Evolutionary conservation across 352 stramenopile genomes (phyloP).

Genomic region (Phytophthora kernoviae): DNA sequence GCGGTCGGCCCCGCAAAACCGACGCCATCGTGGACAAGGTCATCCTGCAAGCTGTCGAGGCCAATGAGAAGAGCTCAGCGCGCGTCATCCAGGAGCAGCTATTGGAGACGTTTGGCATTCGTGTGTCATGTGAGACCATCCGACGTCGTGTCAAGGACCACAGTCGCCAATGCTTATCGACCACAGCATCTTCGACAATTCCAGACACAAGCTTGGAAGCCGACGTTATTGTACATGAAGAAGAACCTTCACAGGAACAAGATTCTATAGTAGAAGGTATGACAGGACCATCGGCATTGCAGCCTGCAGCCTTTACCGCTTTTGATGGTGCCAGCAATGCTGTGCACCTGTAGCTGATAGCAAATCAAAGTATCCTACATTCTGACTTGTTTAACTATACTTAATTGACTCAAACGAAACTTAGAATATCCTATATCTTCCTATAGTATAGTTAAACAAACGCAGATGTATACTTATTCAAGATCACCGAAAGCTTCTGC

Average conservation of each 20-base stretch:
- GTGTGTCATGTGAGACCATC: slow-evolving; percentile 74
- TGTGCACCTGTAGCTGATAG: too few species aligned
- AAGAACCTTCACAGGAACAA: not conserved
- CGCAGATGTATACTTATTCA: too few species aligned
- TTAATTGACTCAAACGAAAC: too few species aligned
- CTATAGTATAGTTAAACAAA: too few species aligned
- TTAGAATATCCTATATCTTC: too few species aligned
- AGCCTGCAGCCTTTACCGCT: slow-evolving; percentile 7
- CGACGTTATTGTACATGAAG: not conserved
- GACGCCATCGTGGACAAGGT: slow-evolving; percentile 69
- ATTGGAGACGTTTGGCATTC: slow-evolving; percentile 47
- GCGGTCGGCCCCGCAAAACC: slow-evolving; percentile 64
- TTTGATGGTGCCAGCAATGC: slow-evolving; percentile 14
- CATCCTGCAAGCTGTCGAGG: slow-evolving; percentile 63
- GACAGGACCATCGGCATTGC: slow-evolving; percentile 2
- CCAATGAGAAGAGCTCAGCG: slow-evolving; percentile 63
- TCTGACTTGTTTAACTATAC: too few species aligned
- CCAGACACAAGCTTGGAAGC: not conserved
- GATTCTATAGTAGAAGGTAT: slow-evolving; percentile 2
- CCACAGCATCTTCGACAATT: not conserved
- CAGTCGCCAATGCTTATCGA: slow-evolving; percentile 36
- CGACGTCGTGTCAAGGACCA: slow-evolving; percentile 69
- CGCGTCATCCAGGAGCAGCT: slow-evolving; percentile 66
- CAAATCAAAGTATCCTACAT: too few species aligned
- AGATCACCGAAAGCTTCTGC: too few species aligned